Conservation (phyloP, 768 basidiomycete genomes). For the Brasilioporus rufonigricans region DNA sequence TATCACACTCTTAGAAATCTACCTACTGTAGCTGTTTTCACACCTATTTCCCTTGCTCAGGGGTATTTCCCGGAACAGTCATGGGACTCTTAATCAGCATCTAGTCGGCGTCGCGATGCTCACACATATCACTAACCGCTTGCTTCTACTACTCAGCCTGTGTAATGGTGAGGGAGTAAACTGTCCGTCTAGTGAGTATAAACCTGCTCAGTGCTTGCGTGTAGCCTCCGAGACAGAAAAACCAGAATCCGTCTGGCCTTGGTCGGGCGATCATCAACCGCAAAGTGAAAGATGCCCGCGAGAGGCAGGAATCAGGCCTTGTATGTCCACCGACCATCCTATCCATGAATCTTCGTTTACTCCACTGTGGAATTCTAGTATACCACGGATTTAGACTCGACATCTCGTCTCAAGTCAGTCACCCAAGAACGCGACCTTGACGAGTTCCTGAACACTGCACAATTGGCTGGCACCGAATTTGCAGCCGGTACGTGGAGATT, state of each 20-base stretch:
- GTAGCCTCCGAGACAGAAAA: conserved; percentile 58
- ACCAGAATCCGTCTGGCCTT: conserved; percentile 75
- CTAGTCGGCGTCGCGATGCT: background rate
- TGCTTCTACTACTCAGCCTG: background rate
- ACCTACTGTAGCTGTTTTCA: no score
- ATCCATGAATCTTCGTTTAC: background rate
- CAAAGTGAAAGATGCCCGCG: conserved; percentile 46
- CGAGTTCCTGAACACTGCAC: conserved; percentile 93
- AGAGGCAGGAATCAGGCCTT: conserved; percentile 49
- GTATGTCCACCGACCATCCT: conserved; percentile 40
- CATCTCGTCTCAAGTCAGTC: conserved; percentile 77
- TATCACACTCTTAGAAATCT: no score
- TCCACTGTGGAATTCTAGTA: conserved; percentile 45
- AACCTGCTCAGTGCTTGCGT: background rate
- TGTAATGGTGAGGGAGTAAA: conserved; percentile 14
- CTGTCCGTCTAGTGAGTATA: background rate
- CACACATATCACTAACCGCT: background rate
- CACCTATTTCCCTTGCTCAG: no score
- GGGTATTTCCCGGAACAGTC: conserved; percentile 13
- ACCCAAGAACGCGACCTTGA: conserved; percentile 96
- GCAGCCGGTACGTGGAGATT: conserved; percentile 69
- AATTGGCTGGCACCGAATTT: conserved; percentile 93
- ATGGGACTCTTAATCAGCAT: conserved; percentile 18
- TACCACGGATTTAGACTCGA: conserved; percentile 67
- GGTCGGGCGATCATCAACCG: conserved; percentile 96